Base-by-base conservation (phyloP, 1,284 basidiomycete species). In the Rhodotorula mucilaginosa region DNA sequence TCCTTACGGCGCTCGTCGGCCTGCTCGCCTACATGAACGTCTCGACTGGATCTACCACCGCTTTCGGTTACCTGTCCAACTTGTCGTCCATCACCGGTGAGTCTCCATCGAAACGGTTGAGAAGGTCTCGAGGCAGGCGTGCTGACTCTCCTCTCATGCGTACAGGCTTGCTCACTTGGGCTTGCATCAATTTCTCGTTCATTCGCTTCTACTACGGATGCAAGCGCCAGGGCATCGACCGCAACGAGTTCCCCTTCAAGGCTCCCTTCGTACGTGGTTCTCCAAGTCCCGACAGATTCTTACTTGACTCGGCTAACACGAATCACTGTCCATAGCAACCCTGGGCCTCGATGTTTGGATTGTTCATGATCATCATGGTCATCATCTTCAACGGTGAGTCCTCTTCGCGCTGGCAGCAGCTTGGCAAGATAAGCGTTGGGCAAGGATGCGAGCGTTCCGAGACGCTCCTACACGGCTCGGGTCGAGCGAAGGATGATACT, bases 161-260 rank as follows among this genome's bases (percentile, higher is more conserved):
- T 23, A 12, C 60, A 61, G 52, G 88, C 31, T 81, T 91, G 64
- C 85, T 90, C 77, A 85, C 67, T 21, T 77, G 75, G 76, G 85
- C 79, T 77, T 80, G 86, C 65, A 91, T 92, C 81, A 87, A 88
- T 78, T 69, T 89, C 51, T 88, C 89, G 5, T 92, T 90, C 81
- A 79, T 90, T 67, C 87, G 34, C 80, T 93, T 92, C 86, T 87
- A 87, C 78, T 26, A 62, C 48, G 49, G 57, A 52, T 31, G 34
- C 48, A 58, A 52, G n/a, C 15, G 19, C 29, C 64, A 51, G 54
- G 87, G 86, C 48, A 81, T 87, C 74, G 82, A 85, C 76, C 85
- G 89, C 76, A 84, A 80, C 68, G 79, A 78, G 78, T 86, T 82
- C 80, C 84, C 79, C 59, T 91, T 83, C 86, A 86, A 69, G 80